These are phyloP conservation scores for Fusarium irregulare DNA, from an alignment of 2,329 filamentous ascomycete species.

Conservation along the genomic window DNA sequence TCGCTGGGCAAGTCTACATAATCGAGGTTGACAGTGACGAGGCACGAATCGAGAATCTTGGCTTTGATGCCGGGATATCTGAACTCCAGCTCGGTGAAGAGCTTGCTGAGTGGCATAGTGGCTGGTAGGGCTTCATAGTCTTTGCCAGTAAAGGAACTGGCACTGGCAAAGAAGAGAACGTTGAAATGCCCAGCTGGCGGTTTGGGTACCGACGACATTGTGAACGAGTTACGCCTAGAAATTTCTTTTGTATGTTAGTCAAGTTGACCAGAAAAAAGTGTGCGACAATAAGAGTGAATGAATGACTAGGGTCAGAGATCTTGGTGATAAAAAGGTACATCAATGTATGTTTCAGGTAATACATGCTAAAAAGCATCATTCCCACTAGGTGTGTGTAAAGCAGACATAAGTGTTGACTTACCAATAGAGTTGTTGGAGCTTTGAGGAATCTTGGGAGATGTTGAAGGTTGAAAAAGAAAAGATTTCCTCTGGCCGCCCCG, in stretches of 20 bases:
- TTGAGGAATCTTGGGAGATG: constrained; percentile 16
- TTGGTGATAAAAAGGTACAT: constrained; percentile 74
- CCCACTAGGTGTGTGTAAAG: constrained; percentile 36
- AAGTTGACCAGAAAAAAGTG: constrained; percentile 1
- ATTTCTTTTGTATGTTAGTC: constrained; percentile 40
- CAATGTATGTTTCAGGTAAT: constrained; percentile 68
- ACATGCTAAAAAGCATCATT: constrained; percentile 69
- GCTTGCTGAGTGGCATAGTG: constrained; percentile 69
- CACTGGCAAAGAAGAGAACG: constrained; percentile 84
- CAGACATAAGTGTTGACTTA: constrained; percentile 45
- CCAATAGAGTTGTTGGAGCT: constrained; percentile 44
- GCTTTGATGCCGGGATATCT: constrained; percentile 75
- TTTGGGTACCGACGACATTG: constrained; percentile 56
- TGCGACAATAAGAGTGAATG: constrained; percentile 15
- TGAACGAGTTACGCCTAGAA: constrained; percentile 7
- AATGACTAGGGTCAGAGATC: constrained; percentile 70
- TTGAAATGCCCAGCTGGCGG: constrained; percentile 75
- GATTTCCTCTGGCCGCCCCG: constrained; percentile 29
- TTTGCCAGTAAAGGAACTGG: constrained; percentile 76
- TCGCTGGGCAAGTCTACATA: constrained; percentile 77
- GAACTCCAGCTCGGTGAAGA: constrained; percentile 76
- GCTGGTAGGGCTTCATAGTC: constrained; percentile 73
- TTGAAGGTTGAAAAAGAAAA: constrained; percentile 20
- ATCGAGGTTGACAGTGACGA: constrained; percentile 83
- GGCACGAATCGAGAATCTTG: constrained; percentile 76